A percentile compares a stretch with the other conserved stretches of the same genome.
Conservation (phyloP, 2,329 filamentous ascomycete genomes). For the Alternaria longipes region DNA sequence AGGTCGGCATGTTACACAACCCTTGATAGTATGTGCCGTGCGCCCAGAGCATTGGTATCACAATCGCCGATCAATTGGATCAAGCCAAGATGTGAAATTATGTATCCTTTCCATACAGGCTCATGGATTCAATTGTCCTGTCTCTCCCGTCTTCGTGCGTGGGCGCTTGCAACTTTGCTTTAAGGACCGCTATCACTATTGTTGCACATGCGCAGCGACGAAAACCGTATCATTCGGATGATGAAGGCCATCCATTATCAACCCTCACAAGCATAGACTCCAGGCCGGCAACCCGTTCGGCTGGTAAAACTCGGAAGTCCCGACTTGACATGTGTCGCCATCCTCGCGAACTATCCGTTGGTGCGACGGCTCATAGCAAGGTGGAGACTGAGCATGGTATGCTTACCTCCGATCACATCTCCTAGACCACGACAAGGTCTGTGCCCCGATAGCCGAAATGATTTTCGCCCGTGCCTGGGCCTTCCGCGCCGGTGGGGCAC, state of each 20-base stretch:
- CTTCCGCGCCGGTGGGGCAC: constrained; percentile 3
- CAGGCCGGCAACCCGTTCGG: background rate
- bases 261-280: background rate
- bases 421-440: background rate
- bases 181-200: background rate
- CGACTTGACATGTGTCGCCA: constrained; percentile 4
- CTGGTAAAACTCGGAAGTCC: background rate
- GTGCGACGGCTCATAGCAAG: constrained; percentile 6
- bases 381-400: background rate
- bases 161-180: background rate
- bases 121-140: background rate
- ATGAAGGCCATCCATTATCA: background rate
- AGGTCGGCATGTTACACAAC: background rate
- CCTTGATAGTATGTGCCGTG: background rate
- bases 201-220: background rate
- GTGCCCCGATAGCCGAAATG: constrained; percentile 5
- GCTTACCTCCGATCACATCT: background rate
- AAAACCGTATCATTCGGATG: background rate
- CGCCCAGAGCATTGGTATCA: background rate
- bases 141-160: background rate
- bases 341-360: background rate
- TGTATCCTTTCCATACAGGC: background rate
- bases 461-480: constrained; percentile 3
- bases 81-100: constrained; percentile 7
- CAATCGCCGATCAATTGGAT: background rate